Percentiles rank a stretch among this genome's conserved stretches.
These are phyloP conservation scores for Sporobolomyces roseus DNA, from an alignment of 768 basidiomycete genomes.

Conservation along the genomic window DNA sequence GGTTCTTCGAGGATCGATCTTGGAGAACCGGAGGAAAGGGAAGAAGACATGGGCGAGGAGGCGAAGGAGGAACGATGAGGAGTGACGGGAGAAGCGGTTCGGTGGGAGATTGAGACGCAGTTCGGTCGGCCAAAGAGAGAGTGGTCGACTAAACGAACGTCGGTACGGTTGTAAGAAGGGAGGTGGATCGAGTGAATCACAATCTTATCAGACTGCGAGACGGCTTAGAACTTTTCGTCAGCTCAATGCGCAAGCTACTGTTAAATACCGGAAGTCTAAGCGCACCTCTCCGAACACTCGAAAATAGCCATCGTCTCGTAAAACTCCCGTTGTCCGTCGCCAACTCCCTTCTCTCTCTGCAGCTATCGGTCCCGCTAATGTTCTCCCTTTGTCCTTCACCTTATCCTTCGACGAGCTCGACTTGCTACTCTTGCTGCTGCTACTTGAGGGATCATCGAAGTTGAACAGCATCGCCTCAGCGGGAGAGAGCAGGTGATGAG, in stretches of 20 bases:
- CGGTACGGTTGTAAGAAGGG: slow-evolving; percentile 56
- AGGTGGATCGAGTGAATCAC: slow-evolving; percentile 35
- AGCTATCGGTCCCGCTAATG: background rate
- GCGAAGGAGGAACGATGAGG: slow-evolving; percentile 18
- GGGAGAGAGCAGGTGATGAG: slow-evolving; percentile 39
- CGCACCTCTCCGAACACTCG: slow-evolving; percentile 34
- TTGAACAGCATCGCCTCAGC: slow-evolving; percentile 30
- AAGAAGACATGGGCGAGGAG: slow-evolving; percentile 16
- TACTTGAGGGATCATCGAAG: slow-evolving; percentile 13
- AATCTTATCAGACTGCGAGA: slow-evolving; percentile 23
- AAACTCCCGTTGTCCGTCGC: slow-evolving; percentile 23
- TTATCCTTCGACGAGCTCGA: slow-evolving; percentile 22
- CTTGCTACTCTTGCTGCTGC: slow-evolving; percentile 20
- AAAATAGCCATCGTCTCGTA: slow-evolving; percentile 38
- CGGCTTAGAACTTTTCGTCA: background rate
- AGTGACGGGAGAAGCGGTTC: slow-evolving; percentile 44
- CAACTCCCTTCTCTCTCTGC: slow-evolving; percentile 24
- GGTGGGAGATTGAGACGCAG: slow-evolving; percentile 67
- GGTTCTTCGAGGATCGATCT: slow-evolving; percentile 54
- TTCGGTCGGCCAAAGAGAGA: slow-evolving; percentile 74
- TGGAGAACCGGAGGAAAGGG: slow-evolving; percentile 26
- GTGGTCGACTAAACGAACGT: slow-evolving; percentile 69
- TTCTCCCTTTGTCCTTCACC: background rate
- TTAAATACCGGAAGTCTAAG: background rate
- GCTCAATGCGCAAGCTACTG: background rate